Base-by-base conservation (phyloP, 108 stramenopile genomes). In the Pelagomonas calceolata region DNA sequence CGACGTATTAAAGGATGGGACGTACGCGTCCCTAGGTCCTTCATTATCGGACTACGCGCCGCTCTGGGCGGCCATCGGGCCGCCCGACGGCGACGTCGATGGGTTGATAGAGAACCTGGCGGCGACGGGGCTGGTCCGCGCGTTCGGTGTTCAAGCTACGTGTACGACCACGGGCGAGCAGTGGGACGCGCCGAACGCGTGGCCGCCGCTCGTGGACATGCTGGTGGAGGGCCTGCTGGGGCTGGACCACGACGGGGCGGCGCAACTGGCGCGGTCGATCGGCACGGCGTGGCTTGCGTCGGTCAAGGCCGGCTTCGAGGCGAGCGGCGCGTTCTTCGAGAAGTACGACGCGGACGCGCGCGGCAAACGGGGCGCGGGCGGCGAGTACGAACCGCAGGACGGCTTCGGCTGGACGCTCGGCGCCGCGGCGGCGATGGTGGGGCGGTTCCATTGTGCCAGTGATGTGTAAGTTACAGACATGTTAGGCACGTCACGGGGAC, bases 331-430 rank as follows among this genome's bases (percentile, higher is more conserved):
- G 35, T 80, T 84, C 81, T 60, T 68, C 45, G 84, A 84, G 78
- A 84, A 84, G 66, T 80, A 80, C 66, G 45, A 84, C 51, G 84
- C 76, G 35, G 14, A 26, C 31, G 68, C 18, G 18, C 45, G 45
- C 0, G 78, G 82, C 10, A 36, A 34, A 7, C 63, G 66, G 29
- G 79, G 81, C 36, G 71, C 67, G 14, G 83, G 83, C 5, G 84
- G 84, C 30, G 84, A 84, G 73, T 84, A 84, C 66, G 29, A 46
- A 3, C 73, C 75, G 34, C 81, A 83, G 75, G 68, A 76, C 12
- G 82, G 82, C 35, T 83, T 83, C 51, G 82, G 82, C 15, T 83
- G 82, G 82, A 77, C 80, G 30, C 79, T 79, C 15, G 82, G 78
- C 32, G 80, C 81, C 30, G 82, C 71, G n/a, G n/a, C n/a, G n/a